Percentiles rank a stretch among this genome's conserved stretches.
These are phyloP conservation scores for Phytophthora cryptogea DNA, from an alignment of 352 stramenopile genomes.

Conservation along the genomic window DNA sequence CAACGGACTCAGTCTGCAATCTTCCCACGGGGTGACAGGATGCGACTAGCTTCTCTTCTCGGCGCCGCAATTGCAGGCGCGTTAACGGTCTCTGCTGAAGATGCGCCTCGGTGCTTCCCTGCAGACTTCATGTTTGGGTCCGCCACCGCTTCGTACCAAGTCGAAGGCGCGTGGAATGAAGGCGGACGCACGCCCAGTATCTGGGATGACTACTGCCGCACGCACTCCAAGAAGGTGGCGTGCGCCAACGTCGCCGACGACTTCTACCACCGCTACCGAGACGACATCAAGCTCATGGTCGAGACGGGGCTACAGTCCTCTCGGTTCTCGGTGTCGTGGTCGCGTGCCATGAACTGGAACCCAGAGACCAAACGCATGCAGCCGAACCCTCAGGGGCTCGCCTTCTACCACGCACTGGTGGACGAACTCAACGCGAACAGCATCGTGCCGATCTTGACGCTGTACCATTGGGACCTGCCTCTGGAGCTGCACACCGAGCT, in stretches of 20 bases:
- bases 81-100: constrained; percentile 9
- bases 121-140: constrained; percentile 87
- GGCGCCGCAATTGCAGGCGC: neutral
- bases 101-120: constrained; percentile 54
- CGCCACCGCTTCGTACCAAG: constrained; percentile 80
- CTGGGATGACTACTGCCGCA: constrained; percentile 93
- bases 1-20: constrained; percentile 14
- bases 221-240: constrained; percentile 61
- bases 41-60: constrained; percentile 19
- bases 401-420: constrained; percentile 94
- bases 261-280: constrained; percentile 90
- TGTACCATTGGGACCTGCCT: constrained; percentile 98
- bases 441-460: constrained; percentile 92
- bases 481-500: constrained; percentile 84
- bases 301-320: constrained; percentile 91
- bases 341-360: constrained; percentile 89
- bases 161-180: constrained; percentile 88
- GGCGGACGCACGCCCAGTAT: constrained; percentile 83
- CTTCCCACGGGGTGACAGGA: constrained; percentile 11
- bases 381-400: constrained; percentile 86
- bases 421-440: constrained; percentile 72
- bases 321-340: constrained; percentile 94
- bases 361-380: constrained; percentile 47
- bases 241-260: constrained; percentile 94
- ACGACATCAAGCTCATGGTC: constrained; percentile 95